These are phyloP conservation scores for Rhodofomes roseus DNA, from an alignment of 1,284 basidiomycete genomes.

Conservation along the genomic window DNA sequence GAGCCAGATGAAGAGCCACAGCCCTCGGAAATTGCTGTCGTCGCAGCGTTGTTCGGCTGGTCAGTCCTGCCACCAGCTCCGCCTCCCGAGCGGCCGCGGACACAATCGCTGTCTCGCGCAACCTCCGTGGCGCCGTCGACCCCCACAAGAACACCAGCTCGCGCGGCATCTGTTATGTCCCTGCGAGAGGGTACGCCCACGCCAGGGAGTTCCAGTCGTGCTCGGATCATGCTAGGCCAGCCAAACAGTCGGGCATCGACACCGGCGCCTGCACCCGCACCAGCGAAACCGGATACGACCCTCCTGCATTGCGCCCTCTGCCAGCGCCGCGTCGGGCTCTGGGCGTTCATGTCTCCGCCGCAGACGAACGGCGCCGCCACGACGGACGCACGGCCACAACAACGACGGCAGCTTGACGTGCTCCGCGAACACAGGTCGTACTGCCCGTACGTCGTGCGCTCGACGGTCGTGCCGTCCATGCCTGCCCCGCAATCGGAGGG, in stretches of 20 bases:
- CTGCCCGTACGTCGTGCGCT: slow-evolving; percentile 74
- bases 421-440: slow-evolving; percentile 77
- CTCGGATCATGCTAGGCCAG: background rate
- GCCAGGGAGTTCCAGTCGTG: slow-evolving; percentile 14
- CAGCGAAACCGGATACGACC: slow-evolving; percentile 38
- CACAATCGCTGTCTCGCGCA: slow-evolving; percentile 37
- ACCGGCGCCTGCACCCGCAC: slow-evolving; percentile 2
- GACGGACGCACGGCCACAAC: slow-evolving; percentile 18
- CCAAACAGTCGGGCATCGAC: background rate
- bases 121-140: slow-evolving; percentile 37
- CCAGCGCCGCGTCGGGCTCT: slow-evolving; percentile 72
- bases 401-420: slow-evolving; percentile 62
- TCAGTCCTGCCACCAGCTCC: slow-evolving; percentile 35
- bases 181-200: slow-evolving; percentile 18
- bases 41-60: slow-evolving; percentile 72
- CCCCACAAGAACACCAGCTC: slow-evolving; percentile 35
- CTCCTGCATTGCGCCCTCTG: slow-evolving; percentile 66
- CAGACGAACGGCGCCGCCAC: slow-evolving; percentile 3
- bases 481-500: slow-evolving; percentile 28
- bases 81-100: slow-evolving; percentile 31
- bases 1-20: slow-evolving; percentile 14
- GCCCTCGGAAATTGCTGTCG: slow-evolving; percentile 52
- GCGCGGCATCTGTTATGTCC: slow-evolving; percentile 42
- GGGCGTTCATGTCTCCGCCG: slow-evolving; percentile 52
- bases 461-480: slow-evolving; percentile 59